Conservation (phyloP, 306 rosid genomes). For the apple (Malus domestica) region ASM211411v1 NC_041804.1:22735001-22735500, state of each 20-base stretch:
- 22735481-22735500: constrained; percentile 85
- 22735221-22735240: not conserved
- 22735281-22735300: not conserved
- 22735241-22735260: not conserved
- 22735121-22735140: no score
- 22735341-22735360: no score
- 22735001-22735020: not conserved
- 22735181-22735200: not conserved
- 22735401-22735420: constrained; percentile 74
- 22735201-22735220: not conserved
- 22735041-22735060: not conserved
- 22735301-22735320: not conserved
- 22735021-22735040: not conserved
- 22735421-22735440: constrained; percentile 67
- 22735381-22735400: not conserved
- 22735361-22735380: no score
- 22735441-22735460: constrained; percentile 50
- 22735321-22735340: no score
- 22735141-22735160: no score
- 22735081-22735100: no score
- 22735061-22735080: not conserved
- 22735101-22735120: no score
- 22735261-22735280: not conserved
- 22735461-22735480: constrained; percentile 87
- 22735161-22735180: no score